A percentile compares a stretch with the other conserved stretches of the same genome.
These are phyloP conservation scores for Atkinsonella texensis DNA, from an alignment of 2,329 filamentous ascomycete species.

Conservation along the genomic window DNA sequence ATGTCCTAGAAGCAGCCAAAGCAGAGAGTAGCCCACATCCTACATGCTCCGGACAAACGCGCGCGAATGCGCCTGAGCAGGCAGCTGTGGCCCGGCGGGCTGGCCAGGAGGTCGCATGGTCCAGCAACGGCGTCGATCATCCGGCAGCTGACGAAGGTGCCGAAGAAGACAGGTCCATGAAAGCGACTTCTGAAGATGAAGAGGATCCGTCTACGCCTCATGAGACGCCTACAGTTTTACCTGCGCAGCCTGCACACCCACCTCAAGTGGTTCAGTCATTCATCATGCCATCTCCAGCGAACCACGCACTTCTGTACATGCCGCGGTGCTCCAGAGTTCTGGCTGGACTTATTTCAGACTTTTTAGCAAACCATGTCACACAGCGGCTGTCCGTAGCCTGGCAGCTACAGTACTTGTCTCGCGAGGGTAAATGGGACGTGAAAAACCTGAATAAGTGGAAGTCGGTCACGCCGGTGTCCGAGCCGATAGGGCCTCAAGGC, in stretches of 20 bases:
- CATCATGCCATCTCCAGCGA: conserved; percentile 64
- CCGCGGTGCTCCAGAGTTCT: conserved; percentile 63
- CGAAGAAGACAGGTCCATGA: neutral
- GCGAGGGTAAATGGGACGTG: conserved; percentile 93
- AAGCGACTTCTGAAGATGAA: conserved; percentile 23
- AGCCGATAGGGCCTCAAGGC: conserved; percentile 48
- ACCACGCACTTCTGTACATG: conserved; percentile 75
- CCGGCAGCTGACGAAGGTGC: neutral
- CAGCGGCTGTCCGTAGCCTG: conserved; percentile 70
- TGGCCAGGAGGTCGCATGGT: neutral
- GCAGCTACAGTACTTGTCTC: conserved; percentile 82
- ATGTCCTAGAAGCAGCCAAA: conserved; percentile 20
- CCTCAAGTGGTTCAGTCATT: conserved; percentile 50
- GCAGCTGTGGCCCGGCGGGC: neutral
- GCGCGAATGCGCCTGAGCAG: neutral
- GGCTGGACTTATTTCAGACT: conserved; percentile 71
- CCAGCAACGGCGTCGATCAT: neutral
- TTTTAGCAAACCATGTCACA: conserved; percentile 64
- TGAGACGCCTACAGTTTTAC: conserved; percentile 24
- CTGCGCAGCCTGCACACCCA: conserved; percentile 36
- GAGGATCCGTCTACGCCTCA: conserved; percentile 35
- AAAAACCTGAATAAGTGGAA: conserved; percentile 94
- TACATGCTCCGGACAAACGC: neutral
- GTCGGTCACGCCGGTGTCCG: conserved; percentile 63
- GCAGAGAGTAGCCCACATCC: conserved; percentile 15